These are phyloP conservation scores for Fusarium tuaranense DNA, from an alignment of 2,329 filamentous ascomycete species.

Conservation along the genomic window DNA sequence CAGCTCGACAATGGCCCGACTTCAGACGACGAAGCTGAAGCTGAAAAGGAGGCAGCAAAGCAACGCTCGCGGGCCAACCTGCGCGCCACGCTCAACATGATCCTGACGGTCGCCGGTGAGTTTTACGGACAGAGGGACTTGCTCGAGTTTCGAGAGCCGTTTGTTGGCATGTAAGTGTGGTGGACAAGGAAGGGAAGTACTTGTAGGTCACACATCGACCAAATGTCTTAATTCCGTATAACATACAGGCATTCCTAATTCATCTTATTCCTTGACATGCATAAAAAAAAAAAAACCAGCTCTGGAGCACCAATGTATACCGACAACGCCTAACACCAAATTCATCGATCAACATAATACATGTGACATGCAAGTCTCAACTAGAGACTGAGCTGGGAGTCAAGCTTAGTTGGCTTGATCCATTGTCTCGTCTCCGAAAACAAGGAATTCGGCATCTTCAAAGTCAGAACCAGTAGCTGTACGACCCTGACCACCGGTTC, in stretches of 20 bases:
- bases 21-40: constrained; percentile 26
- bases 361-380: constrained; percentile 20
- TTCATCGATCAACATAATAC: constrained; percentile 21
- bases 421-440: constrained; percentile 59
- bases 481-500: constrained; percentile 60
- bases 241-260: constrained; percentile 26
- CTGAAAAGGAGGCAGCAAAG: constrained; percentile 43
- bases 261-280: constrained; percentile 8
- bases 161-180: constrained; percentile 57
- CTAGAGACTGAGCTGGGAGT: neutral
- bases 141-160: constrained; percentile 77
- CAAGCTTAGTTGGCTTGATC: constrained; percentile 38
- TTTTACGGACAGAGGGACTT: constrained; percentile 91
- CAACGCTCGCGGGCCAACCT: constrained; percentile 60
- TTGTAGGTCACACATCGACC: constrained; percentile 23
- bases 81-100: constrained; percentile 89
- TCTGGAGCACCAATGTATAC: constrained; percentile 36
- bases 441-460: constrained; percentile 76
- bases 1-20: constrained; percentile 50
- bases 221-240: constrained; percentile 22
- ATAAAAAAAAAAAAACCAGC: constrained; percentile 30
- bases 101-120: constrained; percentile 87
- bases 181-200: constrained; percentile 1
- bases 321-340: constrained; percentile 40
- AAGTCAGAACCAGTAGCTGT: constrained; percentile 66